Evolutionary conservation across 495 filamentous ascomycete genomes (phyloP).

Genomic region (Cercophora sp.): DNA sequence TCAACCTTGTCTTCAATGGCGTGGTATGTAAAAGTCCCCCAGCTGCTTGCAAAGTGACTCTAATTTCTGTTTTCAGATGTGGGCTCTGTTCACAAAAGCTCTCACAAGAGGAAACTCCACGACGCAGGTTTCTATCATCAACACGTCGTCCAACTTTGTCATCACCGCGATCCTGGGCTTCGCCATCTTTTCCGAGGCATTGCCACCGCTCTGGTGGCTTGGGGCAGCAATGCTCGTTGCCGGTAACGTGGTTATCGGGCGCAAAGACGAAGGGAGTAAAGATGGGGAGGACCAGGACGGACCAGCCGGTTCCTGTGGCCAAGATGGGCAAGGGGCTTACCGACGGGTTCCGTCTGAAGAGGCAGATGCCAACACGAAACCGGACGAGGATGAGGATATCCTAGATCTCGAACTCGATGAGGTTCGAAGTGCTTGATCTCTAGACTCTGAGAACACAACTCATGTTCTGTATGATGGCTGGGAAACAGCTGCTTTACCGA

Average conservation of each 20-base stretch:
- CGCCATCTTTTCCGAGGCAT: slow-evolving; percentile 35
- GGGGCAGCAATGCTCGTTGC: slow-evolving; percentile 80
- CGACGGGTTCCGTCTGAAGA: not conserved
- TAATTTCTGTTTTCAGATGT: too few relatives aligned
- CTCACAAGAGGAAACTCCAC: slow-evolving; percentile 79
- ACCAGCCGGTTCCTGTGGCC: slow-evolving; percentile 3
- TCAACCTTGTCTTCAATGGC: slow-evolving; percentile 86
- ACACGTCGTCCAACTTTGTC: slow-evolving; percentile 90
- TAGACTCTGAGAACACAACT: not conserved
- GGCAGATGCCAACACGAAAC: not conserved
- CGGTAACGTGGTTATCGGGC: slow-evolving; percentile 86
- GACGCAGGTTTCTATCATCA: slow-evolving; percentile 87
- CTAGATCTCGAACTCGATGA: slow-evolving; percentile 16
- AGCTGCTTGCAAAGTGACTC: not conserved
- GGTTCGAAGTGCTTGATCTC: not conserved
- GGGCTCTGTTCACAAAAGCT: slow-evolving; percentile 81
- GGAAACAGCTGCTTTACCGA: too few relatives aligned
- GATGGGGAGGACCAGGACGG: slow-evolving; percentile 5
- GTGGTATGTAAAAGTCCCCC: slow-evolving; percentile 45
- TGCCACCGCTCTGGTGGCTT: slow-evolving; percentile 75
- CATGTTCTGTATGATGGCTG: not conserved
- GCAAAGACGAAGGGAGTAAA: slow-evolving; percentile 58
- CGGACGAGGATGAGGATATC: slow-evolving; percentile 20
- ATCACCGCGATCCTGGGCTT: slow-evolving; percentile 78
- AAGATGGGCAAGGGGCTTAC: slow-evolving; percentile 16